Conservation (phyloP, 1,284 basidiomycete species). For the Marasmius sp. region DNA sequence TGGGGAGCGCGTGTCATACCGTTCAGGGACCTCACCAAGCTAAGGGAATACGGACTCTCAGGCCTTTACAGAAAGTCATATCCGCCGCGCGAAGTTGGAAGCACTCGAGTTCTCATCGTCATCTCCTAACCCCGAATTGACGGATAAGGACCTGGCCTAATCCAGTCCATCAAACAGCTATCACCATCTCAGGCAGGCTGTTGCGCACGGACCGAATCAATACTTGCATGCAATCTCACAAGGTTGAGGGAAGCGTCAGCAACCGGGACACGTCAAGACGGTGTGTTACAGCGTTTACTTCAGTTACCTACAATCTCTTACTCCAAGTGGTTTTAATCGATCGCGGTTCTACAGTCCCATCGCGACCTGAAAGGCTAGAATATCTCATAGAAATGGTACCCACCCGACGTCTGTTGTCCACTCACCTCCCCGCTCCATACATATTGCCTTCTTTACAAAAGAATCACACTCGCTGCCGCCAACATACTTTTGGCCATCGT, state of each 20-base stretch:
- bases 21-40: background rate
- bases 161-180: background rate
- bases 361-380: no score
- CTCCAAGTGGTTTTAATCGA: no score
- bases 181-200: background rate
- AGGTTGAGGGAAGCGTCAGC: background rate
- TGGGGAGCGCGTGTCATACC: constrained; percentile 16
- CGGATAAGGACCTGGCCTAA: background rate
- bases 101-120: background rate
- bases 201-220: background rate
- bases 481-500: no score
- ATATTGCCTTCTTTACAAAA: no score
- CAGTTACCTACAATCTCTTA: no score
- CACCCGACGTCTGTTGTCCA: no score
- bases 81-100: constrained; percentile 4
- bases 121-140: background rate
- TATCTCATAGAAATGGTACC: no score
- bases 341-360: no score
- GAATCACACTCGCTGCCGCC: no score
- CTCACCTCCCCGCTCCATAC: no score
- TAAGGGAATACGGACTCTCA: background rate
- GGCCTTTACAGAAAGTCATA: constrained; percentile 13
- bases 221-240: background rate
- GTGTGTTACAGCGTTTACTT: no score
- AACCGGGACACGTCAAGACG: background rate